phyloP scores from a whole-genome alignment of 2,329 filamentous ascomycete genomes.

The Zymoseptoria pseudotritici region DNA sequence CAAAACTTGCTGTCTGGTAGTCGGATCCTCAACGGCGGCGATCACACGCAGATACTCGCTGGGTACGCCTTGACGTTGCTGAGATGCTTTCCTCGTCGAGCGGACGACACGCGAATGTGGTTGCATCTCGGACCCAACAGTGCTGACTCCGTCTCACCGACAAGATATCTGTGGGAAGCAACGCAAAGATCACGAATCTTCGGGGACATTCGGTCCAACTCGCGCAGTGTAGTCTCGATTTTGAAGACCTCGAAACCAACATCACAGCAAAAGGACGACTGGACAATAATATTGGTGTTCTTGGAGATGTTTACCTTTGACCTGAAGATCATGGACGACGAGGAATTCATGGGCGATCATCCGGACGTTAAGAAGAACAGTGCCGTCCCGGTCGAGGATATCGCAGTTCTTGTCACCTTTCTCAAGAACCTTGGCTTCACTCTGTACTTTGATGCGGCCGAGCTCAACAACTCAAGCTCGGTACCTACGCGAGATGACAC shows the following conservation, averaged over 20 bases:
- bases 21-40: constrained; percentile 29
- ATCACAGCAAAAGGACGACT: constrained; percentile 53
- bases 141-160: constrained; percentile 49
- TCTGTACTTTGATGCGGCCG: constrained; percentile 73
- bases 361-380: constrained; percentile 44
- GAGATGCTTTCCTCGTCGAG: constrained; percentile 71
- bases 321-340: constrained; percentile 86
- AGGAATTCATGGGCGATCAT: constrained; percentile 61
- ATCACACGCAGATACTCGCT: constrained; percentile 65
- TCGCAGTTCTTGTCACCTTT: constrained; percentile 70
- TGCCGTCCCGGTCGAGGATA: constrained; percentile 62
- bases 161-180: constrained; percentile 79
- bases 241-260: constrained; percentile 34
- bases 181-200: constrained; percentile 53
- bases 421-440: constrained; percentile 87
- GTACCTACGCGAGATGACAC: constrained; percentile 10
- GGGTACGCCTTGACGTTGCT: constrained; percentile 81
- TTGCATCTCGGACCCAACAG: constrained; percentile 61
- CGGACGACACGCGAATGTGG: constrained; percentile 91
- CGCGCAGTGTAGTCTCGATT: constrained; percentile 51
- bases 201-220: constrained; percentile 48
- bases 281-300: constrained; percentile 83
- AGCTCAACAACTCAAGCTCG: constrained; percentile 32
- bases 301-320: constrained; percentile 92
- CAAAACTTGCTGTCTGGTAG: constrained; percentile 34